phyloP scores from a whole-genome alignment of 345 rosid species.

The Gossypium stocksii region DNA sequence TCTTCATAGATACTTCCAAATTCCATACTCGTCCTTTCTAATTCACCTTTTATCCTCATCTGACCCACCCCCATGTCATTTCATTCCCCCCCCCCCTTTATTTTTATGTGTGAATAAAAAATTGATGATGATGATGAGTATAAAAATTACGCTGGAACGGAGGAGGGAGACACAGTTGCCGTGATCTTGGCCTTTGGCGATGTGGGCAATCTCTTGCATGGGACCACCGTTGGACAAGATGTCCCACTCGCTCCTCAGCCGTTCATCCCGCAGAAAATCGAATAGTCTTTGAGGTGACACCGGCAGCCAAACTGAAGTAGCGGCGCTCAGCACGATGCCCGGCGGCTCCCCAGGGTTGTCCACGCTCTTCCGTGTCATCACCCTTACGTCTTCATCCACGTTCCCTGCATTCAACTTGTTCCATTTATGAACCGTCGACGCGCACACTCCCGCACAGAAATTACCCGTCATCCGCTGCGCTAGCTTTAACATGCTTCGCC shows the following conservation, averaged over 20 bases:
- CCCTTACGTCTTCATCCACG: conserved; percentile 79
- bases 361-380: conserved; percentile 82
- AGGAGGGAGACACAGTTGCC: conserved; percentile 95
- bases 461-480: conserved; percentile 91
- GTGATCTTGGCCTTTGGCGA: conserved; percentile 90
- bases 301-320: conserved; percentile 91
- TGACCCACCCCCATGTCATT: background rate
- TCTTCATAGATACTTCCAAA: conserved; percentile 17
- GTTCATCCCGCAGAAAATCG: conserved; percentile 76
- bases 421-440: conserved; percentile 85
- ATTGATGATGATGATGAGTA: background rate
- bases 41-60: conserved; percentile 2
- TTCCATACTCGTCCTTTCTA: conserved; percentile 8
- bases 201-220: conserved; percentile 95
- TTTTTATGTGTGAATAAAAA: background rate
- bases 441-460: conserved; percentile 91
- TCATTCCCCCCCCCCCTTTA: no score
- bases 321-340: conserved; percentile 79
- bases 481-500: conserved; percentile 90
- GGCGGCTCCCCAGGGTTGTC: conserved; percentile 96
- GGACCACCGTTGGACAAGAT: conserved; percentile 92
- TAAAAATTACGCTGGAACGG: conserved; percentile 60
- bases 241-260: conserved; percentile 91
- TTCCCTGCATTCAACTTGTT: conserved; percentile 65
- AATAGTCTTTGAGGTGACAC: conserved; percentile 75